These are phyloP conservation scores for Boletellus sp. DNA, from an alignment of 768 basidiomycete genomes.

Conservation along the genomic window DNA sequence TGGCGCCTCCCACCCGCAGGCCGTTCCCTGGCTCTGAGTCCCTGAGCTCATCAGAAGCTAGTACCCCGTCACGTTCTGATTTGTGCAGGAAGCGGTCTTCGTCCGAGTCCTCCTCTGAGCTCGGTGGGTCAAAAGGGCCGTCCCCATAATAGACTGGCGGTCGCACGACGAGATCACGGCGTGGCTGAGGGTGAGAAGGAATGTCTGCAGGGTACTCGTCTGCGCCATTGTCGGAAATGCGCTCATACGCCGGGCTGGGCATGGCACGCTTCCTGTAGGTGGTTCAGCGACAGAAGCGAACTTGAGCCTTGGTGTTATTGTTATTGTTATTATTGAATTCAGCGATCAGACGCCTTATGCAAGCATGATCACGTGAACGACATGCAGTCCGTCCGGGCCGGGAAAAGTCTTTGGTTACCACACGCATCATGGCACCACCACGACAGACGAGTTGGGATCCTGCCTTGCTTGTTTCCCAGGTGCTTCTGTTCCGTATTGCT, in stretches of 20 bases:
- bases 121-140: conserved; percentile 72
- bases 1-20: conserved; percentile 35
- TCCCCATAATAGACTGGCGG: conserved; percentile 64
- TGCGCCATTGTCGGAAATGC: conserved; percentile 22
- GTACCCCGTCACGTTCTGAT: conserved; percentile 13
- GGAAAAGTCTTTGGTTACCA: conserved; percentile 1
- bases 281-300: background rate
- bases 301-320: too few species aligned
- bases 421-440: conserved; percentile 31
- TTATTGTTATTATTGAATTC: conserved; percentile 4
- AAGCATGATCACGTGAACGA: conserved; percentile 12
- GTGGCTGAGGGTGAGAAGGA: background rate
- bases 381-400: background rate
- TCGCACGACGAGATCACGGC: conserved; percentile 16
- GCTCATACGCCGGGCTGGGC: conserved; percentile 29
- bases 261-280: conserved; percentile 16
- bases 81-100: conserved; percentile 49
- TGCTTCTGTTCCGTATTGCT: conserved; percentile 22
- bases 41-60: conserved; percentile 5
- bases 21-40: conserved; percentile 29
- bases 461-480: conserved; percentile 82
- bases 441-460: conserved; percentile 81
- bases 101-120: conserved; percentile 67
- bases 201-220: conserved; percentile 20
- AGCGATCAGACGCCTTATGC: conserved; percentile 13